Evolutionary conservation across 2,329 filamentous ascomycete species (phyloP).

Genomic region (Alternaria rosae): DNA sequence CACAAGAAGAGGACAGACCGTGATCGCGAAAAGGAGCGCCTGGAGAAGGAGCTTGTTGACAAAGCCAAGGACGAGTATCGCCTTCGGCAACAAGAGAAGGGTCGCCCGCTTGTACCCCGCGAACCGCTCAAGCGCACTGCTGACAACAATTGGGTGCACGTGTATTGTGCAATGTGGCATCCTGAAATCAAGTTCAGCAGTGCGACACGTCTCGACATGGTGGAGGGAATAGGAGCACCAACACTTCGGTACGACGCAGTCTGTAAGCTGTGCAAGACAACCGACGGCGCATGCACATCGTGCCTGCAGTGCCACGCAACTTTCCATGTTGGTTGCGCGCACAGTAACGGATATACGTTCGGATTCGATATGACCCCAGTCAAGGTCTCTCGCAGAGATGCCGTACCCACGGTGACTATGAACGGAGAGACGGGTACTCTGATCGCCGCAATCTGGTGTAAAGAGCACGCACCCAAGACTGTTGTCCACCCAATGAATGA

Average conservation of each 20-base stretch:
- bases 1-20: slow-evolving; percentile 92
- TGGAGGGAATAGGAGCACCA: slow-evolving; percentile 78
- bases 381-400: slow-evolving; percentile 86
- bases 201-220: slow-evolving; percentile 80
- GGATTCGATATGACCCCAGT: slow-evolving; percentile 91
- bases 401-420: slow-evolving; percentile 79
- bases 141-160: slow-evolving; percentile 98
- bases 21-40: slow-evolving; percentile 84
- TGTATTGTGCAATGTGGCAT: slow-evolving; percentile 90
- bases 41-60: slow-evolving; percentile 83
- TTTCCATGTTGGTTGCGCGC: slow-evolving; percentile 91
- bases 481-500: slow-evolving; percentile 82
- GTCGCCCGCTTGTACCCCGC: slow-evolving; percentile 81
- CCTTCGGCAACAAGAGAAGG: slow-evolving; percentile 81
- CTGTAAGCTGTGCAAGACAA: slow-evolving; percentile 84
- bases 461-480: slow-evolving; percentile 77
- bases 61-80: slow-evolving; percentile 83
- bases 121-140: slow-evolving; percentile 93
- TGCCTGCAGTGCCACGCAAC: slow-evolving; percentile 76
- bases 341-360: slow-evolving; percentile 80
- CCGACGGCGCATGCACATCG: slow-evolving; percentile 77
- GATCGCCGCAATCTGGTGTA: slow-evolving; percentile 89
- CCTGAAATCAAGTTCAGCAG: slow-evolving; percentile 93
- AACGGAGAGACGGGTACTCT: slow-evolving; percentile 83
- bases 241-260: slow-evolving; percentile 80